Base-by-base conservation (phyloP, 495 filamentous ascomycete species). In the Podospora comata region DNA sequence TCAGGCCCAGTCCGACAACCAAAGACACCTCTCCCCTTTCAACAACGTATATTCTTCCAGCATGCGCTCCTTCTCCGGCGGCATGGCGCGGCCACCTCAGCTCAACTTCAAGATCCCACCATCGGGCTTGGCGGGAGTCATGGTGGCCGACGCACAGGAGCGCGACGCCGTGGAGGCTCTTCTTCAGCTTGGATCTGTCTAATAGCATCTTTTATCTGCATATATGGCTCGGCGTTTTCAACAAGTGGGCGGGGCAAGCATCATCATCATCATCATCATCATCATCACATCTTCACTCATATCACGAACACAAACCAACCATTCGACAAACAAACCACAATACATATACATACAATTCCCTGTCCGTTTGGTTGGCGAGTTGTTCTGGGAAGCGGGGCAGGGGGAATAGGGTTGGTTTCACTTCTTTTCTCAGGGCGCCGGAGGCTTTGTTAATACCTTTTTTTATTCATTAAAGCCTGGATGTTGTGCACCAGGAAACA, bases 101-200 rank as follows among this genome's bases (percentile, higher is more conserved):
- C 77, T 79, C 73, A 80, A 80, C 72, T 76, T 85, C 73, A 79
- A 84, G 75, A 80, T 85, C 66, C 76, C 82, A 26, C 48, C 74
- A 71, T 70, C 76, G 60, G 80, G 80, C 55, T 80, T 83, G 78
- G 39, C 39, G 39, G 83, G 75, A 67, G 84, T 78, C 72, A 81
- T 68, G 60, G 59, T 79, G 74, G 85, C 80, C 6, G 85, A 89
- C 71, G 83, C 84, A 55, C 88, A 92, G 79, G 92, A 96, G 82
- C 89, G 91, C 75, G 91, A 92, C 75, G 92, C 92, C 53, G 87
- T 93, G 69, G 92, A 92, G 78, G 92, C 92, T 65, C 87, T 96
- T 77, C 83, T 96, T 72, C 87, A 88, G 79, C 87, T 96, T 79
- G 91, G 91, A 79, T 93, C 91, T 79, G 91, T 93, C 89, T 94